Conservation (phyloP, 2,329 filamentous ascomycete genomes). For the Diaporthe velutina region DNA sequence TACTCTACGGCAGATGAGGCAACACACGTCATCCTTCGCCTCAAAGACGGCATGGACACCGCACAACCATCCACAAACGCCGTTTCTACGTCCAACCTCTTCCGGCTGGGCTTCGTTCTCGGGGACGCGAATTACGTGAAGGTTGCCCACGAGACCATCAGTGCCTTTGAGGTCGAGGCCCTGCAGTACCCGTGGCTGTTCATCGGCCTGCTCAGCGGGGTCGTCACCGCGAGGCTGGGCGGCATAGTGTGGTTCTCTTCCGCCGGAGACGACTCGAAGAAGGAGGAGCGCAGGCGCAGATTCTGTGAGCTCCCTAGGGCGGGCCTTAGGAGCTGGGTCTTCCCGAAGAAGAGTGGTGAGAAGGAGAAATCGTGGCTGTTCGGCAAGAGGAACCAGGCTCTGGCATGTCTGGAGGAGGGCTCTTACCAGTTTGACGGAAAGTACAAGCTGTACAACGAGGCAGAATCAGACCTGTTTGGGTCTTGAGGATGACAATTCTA, state of each 20-base stretch:
- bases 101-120: conserved; percentile 80
- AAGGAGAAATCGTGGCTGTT: conserved; percentile 40
- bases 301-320: conserved; percentile 46
- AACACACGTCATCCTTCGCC: conserved; percentile 81
- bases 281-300: conserved; percentile 36
- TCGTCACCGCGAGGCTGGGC: conserved; percentile 82
- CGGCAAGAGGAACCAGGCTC: conserved; percentile 41
- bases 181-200: conserved; percentile 95
- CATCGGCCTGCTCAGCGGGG: conserved; percentile 79
- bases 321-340: conserved; percentile 47
- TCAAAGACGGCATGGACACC: conserved; percentile 97
- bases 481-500: neutral
- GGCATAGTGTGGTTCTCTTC: conserved; percentile 57
- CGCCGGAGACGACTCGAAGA: conserved; percentile 34
- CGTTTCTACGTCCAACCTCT: conserved; percentile 87
- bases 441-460: conserved; percentile 43
- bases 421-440: conserved; percentile 43
- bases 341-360: conserved; percentile 36
- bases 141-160: conserved; percentile 79
- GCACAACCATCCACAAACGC: conserved; percentile 92
- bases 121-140: conserved; percentile 73
- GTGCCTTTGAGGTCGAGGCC: conserved; percentile 91
- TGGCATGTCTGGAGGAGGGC: conserved; percentile 41
- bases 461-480: conserved; percentile 11
- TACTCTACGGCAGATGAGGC: conserved; percentile 76